These are phyloP conservation scores for Volvariella volvacea DNA, from an alignment of 1,284 basidiomycete species.

Conservation along the genomic window DNA sequence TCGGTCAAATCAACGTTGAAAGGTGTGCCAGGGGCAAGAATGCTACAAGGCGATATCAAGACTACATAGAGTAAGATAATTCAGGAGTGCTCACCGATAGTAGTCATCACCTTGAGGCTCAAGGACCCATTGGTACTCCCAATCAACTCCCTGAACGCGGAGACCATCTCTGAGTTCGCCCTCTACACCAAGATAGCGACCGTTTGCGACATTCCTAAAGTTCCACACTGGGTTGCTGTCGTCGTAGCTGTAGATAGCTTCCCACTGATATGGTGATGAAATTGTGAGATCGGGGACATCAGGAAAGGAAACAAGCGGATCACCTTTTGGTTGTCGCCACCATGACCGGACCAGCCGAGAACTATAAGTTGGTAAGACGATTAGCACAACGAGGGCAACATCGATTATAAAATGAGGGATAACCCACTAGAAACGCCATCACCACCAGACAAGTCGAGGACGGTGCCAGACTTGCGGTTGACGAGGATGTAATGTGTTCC, in stretches of 20 bases:
- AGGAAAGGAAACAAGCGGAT: background rate
- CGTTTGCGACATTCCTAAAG: background rate
- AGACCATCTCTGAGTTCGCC: background rate
- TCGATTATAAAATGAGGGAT: background rate
- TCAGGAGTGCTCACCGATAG: too few relatives aligned
- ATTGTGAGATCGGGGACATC: background rate
- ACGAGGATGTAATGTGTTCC: conserved; percentile 15
- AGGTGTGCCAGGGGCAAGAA: background rate
- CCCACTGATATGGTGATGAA: background rate
- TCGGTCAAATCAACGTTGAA: conserved; percentile 2
- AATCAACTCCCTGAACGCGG: background rate
- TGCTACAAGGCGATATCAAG: background rate
- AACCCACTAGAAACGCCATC: conserved; percentile 8
- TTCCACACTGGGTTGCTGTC: background rate
- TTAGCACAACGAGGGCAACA: too few relatives aligned
- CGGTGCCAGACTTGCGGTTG: conserved; percentile 17
- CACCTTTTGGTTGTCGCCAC: conserved; percentile 1
- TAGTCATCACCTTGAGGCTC: background rate
- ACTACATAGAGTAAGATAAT: too few relatives aligned
- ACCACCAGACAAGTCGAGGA: conserved; percentile 17
- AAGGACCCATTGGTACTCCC: background rate
- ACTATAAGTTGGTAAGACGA: background rate
- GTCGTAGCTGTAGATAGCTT: background rate
- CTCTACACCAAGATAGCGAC: background rate
- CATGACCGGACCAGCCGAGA: background rate